Conservation (phyloP, 345 rosid species). For the Rhizophora mangle region DNA sequence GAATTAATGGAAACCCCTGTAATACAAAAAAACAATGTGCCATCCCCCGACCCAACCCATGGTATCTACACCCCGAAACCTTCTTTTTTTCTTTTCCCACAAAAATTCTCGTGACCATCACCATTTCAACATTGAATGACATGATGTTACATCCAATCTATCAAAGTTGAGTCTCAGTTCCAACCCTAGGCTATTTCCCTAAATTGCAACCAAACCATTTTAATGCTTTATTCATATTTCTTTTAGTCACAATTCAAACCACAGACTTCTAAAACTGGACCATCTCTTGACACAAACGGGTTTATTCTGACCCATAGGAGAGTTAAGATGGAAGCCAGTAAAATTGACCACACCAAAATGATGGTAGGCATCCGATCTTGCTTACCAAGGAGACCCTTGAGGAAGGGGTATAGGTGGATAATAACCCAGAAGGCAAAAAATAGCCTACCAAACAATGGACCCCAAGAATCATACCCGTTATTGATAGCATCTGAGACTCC, state of each 20-base stretch:
- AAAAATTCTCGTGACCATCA: conserved; percentile 1
- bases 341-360: conserved; percentile 89
- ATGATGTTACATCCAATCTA: not conserved
- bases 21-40: conserved; percentile 7
- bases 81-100: conserved; percentile 19
- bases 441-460: conserved; percentile 87
- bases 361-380: conserved; percentile 96
- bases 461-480: conserved; percentile 98
- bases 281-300: conserved; percentile 79
- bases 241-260: conserved; percentile 81
- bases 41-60: conserved; percentile 15
- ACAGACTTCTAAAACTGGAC: conserved; percentile 81
- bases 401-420: conserved; percentile 90
- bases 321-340: conserved; percentile 84
- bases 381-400: conserved; percentile 89
- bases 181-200: conserved; percentile 1
- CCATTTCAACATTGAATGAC: conserved; percentile 3
- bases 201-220: not conserved
- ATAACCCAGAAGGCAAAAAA: conserved; percentile 95
- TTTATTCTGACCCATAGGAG: conserved; percentile 90
- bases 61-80: conserved; percentile 33
- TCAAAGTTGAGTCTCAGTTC: not conserved
- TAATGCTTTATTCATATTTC: not conserved
- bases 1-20: conserved; percentile 17
- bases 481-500: conserved; percentile 91